Evolutionary conservation across 176 grass and related monocot genomes (phyloP), one percentile per base, ranked within the genome.

Genomic region (Pharus latifolius): DNA sequence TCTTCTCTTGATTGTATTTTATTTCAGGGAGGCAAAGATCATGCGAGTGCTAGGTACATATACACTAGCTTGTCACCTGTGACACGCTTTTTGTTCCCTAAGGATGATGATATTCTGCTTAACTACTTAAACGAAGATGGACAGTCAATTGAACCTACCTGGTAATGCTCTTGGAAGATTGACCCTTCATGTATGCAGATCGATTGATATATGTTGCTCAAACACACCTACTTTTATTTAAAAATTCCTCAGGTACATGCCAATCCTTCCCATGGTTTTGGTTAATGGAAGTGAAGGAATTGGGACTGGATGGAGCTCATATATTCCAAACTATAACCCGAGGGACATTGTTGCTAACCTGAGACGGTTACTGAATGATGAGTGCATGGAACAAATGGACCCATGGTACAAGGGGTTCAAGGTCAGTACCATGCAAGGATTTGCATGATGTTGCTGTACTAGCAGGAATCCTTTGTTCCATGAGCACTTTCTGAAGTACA

Each of bases 31-130:
- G 86, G 86, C 14, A 77, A 89, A 84, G 86, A 89, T 66, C 66
- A 73, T 51, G 81, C 66, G 15, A 68, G 59, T 44, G 67, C 72
- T 50, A 73, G 60, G 13, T 72, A 80, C 6, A 80, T 89, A 1
- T 81, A 64, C 48, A 89, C 87, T 48, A 44, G 72, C 20, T 17
- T 85, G 43, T 63, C 77, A 1, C 77, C 77, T 14, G 41, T 84
- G 22, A 78, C 87, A 16, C 51, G 87, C 13, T 43, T 75, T 19
- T 59, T 34, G 26, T 31, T 98, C 44, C 84, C 81, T 0, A 98
- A 98, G 63, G 90, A 97, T 33, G 93, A 97, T 13, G 93, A 97
- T 54, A 58, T 82, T 62, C 86, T 97, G 69, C 80, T 97, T 69
- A 73, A 87, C 47, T 97, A 97, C 48, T 41, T 89, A 56, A 89